Percentiles rank a stretch among this genome's conserved stretches.
Conservation (phyloP, 2,329 filamentous ascomycete genomes). For the Zymoseptoria brevis region DNA sequence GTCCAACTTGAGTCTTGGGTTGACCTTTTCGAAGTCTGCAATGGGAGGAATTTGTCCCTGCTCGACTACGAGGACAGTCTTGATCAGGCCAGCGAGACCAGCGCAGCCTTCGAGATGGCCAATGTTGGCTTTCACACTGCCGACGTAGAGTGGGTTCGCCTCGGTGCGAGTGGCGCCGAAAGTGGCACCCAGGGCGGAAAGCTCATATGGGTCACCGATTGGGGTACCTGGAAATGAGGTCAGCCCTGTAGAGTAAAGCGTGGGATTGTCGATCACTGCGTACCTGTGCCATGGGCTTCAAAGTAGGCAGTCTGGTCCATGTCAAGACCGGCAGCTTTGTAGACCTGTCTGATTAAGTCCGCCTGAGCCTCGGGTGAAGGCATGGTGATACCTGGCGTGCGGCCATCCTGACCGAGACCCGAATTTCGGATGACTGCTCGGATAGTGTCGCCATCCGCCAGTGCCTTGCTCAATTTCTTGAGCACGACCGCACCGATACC, state of each 20-base stretch:
- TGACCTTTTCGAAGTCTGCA: conserved; percentile 18
- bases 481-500: conserved; percentile 45
- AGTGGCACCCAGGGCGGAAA: neutral
- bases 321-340: conserved; percentile 1
- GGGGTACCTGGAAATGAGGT: conserved; percentile 5
- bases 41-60: conserved; percentile 21
- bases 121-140: conserved; percentile 19
- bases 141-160: conserved; percentile 9
- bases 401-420: conserved; percentile 32
- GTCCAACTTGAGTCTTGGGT: conserved; percentile 22
- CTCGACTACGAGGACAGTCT: conserved; percentile 21
- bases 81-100: conserved; percentile 19
- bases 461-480: conserved; percentile 31
- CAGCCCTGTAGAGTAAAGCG: neutral
- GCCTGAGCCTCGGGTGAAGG: conserved; percentile 31
- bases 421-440: conserved; percentile 32
- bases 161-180: conserved; percentile 1
- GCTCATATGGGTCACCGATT: conserved; percentile 4
- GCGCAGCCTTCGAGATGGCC: conserved; percentile 4
- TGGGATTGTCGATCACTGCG: neutral
- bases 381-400: conserved; percentile 30
- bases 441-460: conserved; percentile 13
- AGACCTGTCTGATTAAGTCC: conserved; percentile 11
- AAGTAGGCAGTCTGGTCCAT: conserved; percentile 2
- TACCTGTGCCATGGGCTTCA: conserved; percentile 11